These are phyloP conservation scores for Albophoma yamanashiensis DNA, from an alignment of 2,329 filamentous ascomycete genomes.

Conservation along the genomic window DNA sequence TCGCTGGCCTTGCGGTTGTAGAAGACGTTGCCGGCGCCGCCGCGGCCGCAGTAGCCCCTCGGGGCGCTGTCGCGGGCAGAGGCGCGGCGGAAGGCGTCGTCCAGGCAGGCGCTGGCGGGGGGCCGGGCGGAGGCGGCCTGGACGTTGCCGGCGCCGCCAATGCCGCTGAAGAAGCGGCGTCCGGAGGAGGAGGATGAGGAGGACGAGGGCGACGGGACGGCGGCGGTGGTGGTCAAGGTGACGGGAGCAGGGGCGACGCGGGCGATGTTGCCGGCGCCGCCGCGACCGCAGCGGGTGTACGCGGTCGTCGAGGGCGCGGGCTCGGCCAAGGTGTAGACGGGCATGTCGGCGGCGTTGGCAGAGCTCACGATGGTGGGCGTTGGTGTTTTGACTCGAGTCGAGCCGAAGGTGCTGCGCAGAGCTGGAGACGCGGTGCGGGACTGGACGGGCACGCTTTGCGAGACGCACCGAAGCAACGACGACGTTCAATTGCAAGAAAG, in stretches of 20 bases:
- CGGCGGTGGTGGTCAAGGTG: conserved; percentile 33
- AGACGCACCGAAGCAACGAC: background rate
- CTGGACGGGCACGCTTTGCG: background rate
- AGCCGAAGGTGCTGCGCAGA: background rate
- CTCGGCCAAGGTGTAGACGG: background rate
- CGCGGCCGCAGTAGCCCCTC: conserved; percentile 54
- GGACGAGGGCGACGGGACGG: conserved; percentile 23
- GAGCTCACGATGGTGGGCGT: background rate
- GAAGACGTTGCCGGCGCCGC: conserved; percentile 54
- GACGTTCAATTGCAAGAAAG: background rate
- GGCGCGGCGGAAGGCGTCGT: conserved; percentile 34
- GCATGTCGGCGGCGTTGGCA: background rate
- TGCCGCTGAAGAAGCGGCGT: conserved; percentile 52
- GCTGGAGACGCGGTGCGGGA: background rate
- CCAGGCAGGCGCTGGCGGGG: conserved; percentile 33
- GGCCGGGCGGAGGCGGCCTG: conserved; percentile 34
- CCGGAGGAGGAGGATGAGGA: conserved; percentile 17
- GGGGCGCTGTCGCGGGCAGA: conserved; percentile 26
- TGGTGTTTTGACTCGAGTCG: background rate
- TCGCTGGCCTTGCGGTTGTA: conserved; percentile 41
- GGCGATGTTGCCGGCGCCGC: conserved; percentile 44
- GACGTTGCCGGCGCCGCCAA: conserved; percentile 56
- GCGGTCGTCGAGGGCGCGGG: background rate
- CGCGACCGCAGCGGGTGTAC: conserved; percentile 35
- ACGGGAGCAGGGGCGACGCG: conserved; percentile 28